These are phyloP conservation scores for Nymphaea thermarum DNA, from an alignment of 164 flowering plant genomes.

Conservation along the genomic window DNA sequence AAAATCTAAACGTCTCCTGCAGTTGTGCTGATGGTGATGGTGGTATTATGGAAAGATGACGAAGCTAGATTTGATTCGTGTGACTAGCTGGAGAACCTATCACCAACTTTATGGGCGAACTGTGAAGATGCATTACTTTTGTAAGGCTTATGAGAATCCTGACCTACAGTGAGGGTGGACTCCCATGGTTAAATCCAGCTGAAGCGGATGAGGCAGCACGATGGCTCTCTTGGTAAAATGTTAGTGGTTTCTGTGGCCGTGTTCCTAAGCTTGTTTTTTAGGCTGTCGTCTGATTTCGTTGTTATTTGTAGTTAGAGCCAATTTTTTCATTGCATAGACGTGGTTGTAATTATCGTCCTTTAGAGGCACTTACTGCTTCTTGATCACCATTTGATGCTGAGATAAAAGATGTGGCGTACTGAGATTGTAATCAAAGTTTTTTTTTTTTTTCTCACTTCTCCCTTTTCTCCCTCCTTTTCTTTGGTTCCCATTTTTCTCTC, in stretches of 20 bases:
- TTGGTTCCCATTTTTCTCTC: no score
- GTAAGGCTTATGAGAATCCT: background rate
- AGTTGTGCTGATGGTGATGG: background rate
- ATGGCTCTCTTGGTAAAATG: background rate
- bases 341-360: no score
- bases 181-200: background rate
- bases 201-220: background rate
- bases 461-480: no score
- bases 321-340: no score
- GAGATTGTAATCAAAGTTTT: no score
- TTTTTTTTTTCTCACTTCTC: no score
- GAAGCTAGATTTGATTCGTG: background rate
- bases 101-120: background rate
- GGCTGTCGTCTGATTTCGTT: background rate
- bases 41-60: background rate
- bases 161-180: background rate
- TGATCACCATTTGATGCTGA: no score
- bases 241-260: background rate
- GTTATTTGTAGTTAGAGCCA: no score
- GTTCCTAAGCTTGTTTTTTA: background rate
- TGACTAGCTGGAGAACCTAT: background rate
- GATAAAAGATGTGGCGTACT: no score
- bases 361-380: no score
- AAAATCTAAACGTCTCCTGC: background rate
- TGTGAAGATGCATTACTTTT: background rate